Conservation (phyloP, 1,284 basidiomycete species). For the Naganishia sp. region DNA sequence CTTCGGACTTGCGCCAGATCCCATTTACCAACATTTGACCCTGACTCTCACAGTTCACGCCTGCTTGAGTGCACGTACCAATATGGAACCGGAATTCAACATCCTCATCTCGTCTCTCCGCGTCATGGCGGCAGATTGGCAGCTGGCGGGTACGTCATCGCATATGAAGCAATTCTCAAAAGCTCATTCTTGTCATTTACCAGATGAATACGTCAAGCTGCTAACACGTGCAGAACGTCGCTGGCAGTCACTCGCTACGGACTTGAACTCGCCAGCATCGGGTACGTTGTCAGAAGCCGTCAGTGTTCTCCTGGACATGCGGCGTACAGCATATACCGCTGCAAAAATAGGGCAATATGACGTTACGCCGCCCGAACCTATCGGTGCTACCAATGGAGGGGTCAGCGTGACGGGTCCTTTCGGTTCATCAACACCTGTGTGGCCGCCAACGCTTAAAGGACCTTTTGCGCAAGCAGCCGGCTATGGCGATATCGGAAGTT, state of each 20-base stretch:
- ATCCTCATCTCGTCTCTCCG: conserved; percentile 43
- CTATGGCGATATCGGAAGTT: conserved; percentile 51
- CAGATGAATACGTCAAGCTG: conserved; percentile 52
- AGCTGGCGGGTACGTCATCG: conserved; percentile 47
- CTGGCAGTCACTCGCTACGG: conserved; percentile 40
- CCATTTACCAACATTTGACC: neutral
- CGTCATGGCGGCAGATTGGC: conserved; percentile 48
- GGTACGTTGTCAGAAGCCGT: conserved; percentile 52
- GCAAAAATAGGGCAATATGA: conserved; percentile 32
- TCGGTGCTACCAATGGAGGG: neutral
- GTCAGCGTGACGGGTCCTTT: conserved; percentile 7
- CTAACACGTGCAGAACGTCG: conserved; percentile 51
- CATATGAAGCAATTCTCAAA: neutral
- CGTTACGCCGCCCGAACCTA: conserved; percentile 29
- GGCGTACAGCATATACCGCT: conserved; percentile 51
- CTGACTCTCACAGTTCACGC: conserved; percentile 41
- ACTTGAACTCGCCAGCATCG: conserved; percentile 35
- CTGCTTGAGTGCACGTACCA: conserved; percentile 42
- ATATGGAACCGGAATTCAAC: conserved; percentile 48
- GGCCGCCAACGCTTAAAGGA: conserved; percentile 29
- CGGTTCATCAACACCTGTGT: conserved; percentile 25
- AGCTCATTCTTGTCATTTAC: neutral
- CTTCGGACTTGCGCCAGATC: neutral
- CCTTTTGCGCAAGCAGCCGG: conserved; percentile 50
- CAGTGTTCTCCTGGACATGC: conserved; percentile 51